These are phyloP conservation scores for Fraxinus latifolia DNA, from an alignment of 305 asterid genomes.

Conservation along the genomic window DNA sequence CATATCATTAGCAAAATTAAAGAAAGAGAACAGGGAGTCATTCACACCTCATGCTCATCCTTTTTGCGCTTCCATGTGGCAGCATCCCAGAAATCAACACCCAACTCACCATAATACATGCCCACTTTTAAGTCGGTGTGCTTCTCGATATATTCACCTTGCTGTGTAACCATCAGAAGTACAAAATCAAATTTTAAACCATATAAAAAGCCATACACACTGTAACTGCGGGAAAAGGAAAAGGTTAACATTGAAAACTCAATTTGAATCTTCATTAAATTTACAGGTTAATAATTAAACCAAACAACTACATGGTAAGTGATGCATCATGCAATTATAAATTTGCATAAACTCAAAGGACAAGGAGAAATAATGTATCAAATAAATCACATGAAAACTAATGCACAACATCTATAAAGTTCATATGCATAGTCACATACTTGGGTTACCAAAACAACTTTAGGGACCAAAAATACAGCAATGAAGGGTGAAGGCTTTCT, in stretches of 20 bases:
- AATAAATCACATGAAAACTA: not conserved
- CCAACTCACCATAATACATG: constrained; percentile 64
- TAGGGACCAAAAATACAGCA: constrained; percentile 85
- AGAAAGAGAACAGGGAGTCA: not conserved
- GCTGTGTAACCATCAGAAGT: constrained; percentile 43
- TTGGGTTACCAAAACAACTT: constrained; percentile 71
- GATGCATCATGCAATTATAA: not conserved
- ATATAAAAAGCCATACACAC: not conserved
- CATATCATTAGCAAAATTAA: not conserved
- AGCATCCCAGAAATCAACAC: constrained; percentile 77
- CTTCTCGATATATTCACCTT: constrained; percentile 45
- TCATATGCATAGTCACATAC: constrained; percentile 30
- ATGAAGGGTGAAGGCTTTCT: constrained; percentile 58
- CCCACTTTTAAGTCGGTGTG: constrained; percentile 80
- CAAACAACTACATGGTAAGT: not conserved
- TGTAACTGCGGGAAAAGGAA: not conserved
- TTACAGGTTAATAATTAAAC: not conserved
- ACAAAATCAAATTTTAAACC: not conserved
- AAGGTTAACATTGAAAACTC: not conserved
- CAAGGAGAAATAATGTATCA: not conserved
- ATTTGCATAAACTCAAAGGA: not conserved
- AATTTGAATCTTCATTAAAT: not conserved
- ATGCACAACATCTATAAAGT: not conserved
- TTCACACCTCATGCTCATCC: constrained; percentile 50
- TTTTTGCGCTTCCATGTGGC: constrained; percentile 48